Base-by-base conservation (phyloP, 495 filamentous ascomycete genomes). In the Lindgomyces ingoldianus region DNA sequence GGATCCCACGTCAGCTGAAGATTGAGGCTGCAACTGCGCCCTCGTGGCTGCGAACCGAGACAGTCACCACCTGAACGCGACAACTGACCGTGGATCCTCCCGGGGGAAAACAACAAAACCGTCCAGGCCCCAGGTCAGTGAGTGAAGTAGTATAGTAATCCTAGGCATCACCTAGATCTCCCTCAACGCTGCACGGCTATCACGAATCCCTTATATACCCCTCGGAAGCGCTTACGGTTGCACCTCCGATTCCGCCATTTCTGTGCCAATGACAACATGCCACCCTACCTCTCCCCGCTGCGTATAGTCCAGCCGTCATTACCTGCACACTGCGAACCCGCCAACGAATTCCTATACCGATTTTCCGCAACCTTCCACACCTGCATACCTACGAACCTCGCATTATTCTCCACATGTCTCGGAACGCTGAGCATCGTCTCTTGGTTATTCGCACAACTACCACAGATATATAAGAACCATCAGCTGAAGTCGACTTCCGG, bases 391-490 rank as follows among this genome's bases (percentile, higher is more conserved):
- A 87, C 84, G 24, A 79, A 83, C 57, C 81, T 89, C 41, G 85
- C 87, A 54, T 77, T 90, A 62, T 71, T 87, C 64, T 91, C 88
- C 45, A 85, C 82, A 4, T 58, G 81, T n/a, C 77, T 90, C 41
- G 88, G 88, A 41, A 81, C 80, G 0, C 73, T 85, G 61, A 87
- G 84, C 69, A 89, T 90, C 39, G 67, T 85, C 41, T 84, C 88
- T 51, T 91, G 88, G 88, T 78, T 91, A n/a, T 91, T 89, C 69
- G 88, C 88, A 26, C 88, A 90, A 72, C 75, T 90, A 19, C 88
- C 88, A 2, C 88, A 91, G 67, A 87, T 91, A 45, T 85, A 82
- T 74, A 89, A 88, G 77, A 91, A 91, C 71, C 84, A 83, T 65
- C 79, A 79, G 48, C 69, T 88, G 9, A 77, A 84, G 62, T 89